Percentiles rank a stretch among this genome's conserved stretches.
These are phyloP conservation scores for Clarireedia hainanense DNA, from an alignment of 2,329 filamentous ascomycete genomes.

Conservation along the genomic window DNA sequence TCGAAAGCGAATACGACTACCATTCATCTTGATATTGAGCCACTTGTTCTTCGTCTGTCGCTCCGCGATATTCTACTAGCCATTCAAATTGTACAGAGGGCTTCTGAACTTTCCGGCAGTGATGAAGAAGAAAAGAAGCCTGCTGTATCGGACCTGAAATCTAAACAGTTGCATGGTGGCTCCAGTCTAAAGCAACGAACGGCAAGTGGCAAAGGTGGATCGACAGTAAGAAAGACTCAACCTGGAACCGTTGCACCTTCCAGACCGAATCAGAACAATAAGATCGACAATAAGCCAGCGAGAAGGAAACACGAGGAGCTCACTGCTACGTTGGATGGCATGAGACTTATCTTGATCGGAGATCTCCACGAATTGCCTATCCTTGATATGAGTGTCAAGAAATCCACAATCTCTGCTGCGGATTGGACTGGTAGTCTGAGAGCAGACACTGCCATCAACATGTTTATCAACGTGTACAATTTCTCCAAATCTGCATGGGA, in stretches of 20 bases:
- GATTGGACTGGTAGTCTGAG: slow-evolving; percentile 88
- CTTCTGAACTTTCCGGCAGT: slow-evolving; percentile 71
- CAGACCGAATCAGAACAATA: slow-evolving; percentile 1
- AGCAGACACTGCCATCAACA: slow-evolving; percentile 83
- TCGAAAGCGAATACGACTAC: slow-evolving; percentile 57
- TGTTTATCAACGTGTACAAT: slow-evolving; percentile 96
- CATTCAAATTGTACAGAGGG: slow-evolving; percentile 84
- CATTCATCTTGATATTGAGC: slow-evolving; percentile 83
- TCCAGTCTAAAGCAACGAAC: slow-evolving; percentile 45
- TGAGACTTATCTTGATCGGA: slow-evolving; percentile 89
- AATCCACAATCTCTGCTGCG: slow-evolving; percentile 73
- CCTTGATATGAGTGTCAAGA: slow-evolving; percentile 86
- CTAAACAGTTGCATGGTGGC: slow-evolving; percentile 38
- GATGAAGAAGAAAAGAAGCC: slow-evolving; percentile 37
- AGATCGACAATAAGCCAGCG: slow-evolving; percentile 28
- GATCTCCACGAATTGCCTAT: slow-evolving; percentile 94
- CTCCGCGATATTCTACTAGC: slow-evolving; percentile 90
- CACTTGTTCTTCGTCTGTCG: slow-evolving; percentile 81
- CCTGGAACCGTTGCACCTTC: slow-evolving; percentile 29
- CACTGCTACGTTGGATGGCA: slow-evolving; percentile 76
- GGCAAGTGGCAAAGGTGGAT: slow-evolving; percentile 47
- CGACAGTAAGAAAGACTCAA: slow-evolving; percentile 41
- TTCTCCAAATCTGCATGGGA: slow-evolving; percentile 99
- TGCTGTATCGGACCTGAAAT: slow-evolving; percentile 44
- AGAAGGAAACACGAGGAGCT: slow-evolving; percentile 62